These are phyloP conservation scores for Fusarium solani-melongenae DNA, from an alignment of 2,329 filamentous ascomycete species.

Conservation along the genomic window DNA sequence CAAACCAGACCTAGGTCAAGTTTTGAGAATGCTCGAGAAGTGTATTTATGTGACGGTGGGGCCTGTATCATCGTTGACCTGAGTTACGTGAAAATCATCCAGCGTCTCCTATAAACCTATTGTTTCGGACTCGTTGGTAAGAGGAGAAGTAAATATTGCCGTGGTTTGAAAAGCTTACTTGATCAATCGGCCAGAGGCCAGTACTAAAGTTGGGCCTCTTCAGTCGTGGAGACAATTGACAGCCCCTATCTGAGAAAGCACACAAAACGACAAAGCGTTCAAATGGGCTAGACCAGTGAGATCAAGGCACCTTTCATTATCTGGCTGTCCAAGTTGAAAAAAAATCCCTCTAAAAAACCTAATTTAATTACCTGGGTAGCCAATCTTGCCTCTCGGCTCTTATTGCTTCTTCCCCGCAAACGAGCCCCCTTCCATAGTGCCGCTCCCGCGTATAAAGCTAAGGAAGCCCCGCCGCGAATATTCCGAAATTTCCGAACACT, in stretches of 20 bases:
- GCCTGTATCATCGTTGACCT: not conserved
- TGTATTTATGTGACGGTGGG: not conserved
- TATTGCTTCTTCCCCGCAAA: not conserved
- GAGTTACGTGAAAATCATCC: no score
- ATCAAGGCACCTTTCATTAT: not conserved
- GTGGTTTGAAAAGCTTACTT: no score
- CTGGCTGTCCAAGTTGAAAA: not conserved
- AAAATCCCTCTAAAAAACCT: not conserved
- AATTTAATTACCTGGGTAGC: not conserved
- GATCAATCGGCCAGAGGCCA: no score
- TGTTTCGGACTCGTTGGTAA: no score
- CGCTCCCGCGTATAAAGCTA: not conserved
- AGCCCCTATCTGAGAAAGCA: no score
- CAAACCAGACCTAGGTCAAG: not conserved
- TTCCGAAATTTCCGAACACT: slow-evolving; percentile 10
- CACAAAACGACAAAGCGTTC: no score
- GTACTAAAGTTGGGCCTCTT: no score
- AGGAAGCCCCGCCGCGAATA: slow-evolving; percentile 15
- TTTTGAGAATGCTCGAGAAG: not conserved
- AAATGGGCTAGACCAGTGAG: no score
- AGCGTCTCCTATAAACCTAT: no score
- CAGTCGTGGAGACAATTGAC: no score
- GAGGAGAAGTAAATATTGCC: no score
- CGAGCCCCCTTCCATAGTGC: not conserved
- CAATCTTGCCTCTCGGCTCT: not conserved